Base-by-base conservation (phyloP, 2,329 filamentous ascomycete species). In the Lasiodiplodia gonubiensis region DNA sequence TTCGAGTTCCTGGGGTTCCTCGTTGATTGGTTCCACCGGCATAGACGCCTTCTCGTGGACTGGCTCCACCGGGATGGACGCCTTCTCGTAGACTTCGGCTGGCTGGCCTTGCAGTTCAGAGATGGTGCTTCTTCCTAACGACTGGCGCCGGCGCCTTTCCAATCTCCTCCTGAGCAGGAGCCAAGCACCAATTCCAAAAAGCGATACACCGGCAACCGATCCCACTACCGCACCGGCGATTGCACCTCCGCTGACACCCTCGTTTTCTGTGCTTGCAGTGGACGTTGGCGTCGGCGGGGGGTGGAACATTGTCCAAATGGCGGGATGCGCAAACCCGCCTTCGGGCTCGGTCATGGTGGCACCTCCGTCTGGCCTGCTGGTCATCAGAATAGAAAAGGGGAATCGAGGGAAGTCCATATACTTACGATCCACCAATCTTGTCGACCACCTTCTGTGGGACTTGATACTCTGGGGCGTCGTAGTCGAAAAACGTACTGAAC, bases 401-500 rank as follows among this genome's bases (percentile, higher is more conserved):
- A 16, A 18, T 8, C 0, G 1, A 37, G 12, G 12, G 30, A 6
- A 7, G 33, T 35, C 14, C 25, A 14, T 39, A 10, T 2, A 53
- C 59, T 51, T 42, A 64, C 60, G 60, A 27, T 10, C 68, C 68
- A 11, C 68, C 68, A 16, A 69, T 68, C 14, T 27, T 30, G 4
- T 55, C 52, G 3, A 69, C 64, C 18, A 69, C 60, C 1, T 46
- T 55, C 16, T 60, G n/a, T 16, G 53, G 53, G 3, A 67, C 46
- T 16, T 27, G 39, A 27, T 67, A 60, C 12, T 8, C 8, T 4
- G 35, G 23, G 1, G 52, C 48, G 27, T 25, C n/a, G 27, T 27
- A 18, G 42, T 60, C 25, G 54, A 60, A 52, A 11, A 27, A 46
- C 6, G 53, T 27, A n/a, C 72, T 68, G 71, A 70, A 72, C 10